Evolutionary conservation across 2,329 filamentous ascomycete genomes (phyloP), one percentile per base, ranked within the genome.

Genomic region (Calonectria ilicicola): DNA sequence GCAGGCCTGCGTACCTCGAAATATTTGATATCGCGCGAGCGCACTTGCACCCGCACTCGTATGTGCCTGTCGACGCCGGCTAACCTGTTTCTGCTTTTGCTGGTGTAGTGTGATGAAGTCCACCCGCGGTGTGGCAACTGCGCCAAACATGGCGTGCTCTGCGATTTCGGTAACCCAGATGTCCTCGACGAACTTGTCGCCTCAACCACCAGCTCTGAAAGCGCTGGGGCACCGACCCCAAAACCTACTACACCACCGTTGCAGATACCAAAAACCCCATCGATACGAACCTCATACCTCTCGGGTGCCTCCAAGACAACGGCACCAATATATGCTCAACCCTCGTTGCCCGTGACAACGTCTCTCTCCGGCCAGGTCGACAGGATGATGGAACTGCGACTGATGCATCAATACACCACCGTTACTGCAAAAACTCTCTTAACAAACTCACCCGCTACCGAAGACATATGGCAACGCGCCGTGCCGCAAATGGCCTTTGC

Each of bases 121-220:
- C 91, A 93, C 78, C 91, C 91, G 10, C 84, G 88, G 71, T 93
- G 91, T 80, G 89, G 91, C 73, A 93, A 93, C 82, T 93, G 91
- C 83, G 83, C 87, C 69, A 93, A 93, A 79, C 91, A 93, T 82
- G 91, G 91, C 77, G 91, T 93, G 44, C 81, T 85, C 40, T 93
- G 91, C 83, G 91, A 93, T 81, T 93, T 93, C 78, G 90, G 91
- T 76, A 86, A 87, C 74, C 87, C 88, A 10, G 82, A 86, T 42
- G 81, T 87, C 70, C 81, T 86, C 70, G 85, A 87, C 66, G 85
- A 88, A 56, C 83, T 89, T 53, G 78, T 83, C 29, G 76, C 85
- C 3, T 80, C 84, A 19, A 83, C 82, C n/a, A 81, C 84, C 23
- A 80, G 79, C 38, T 72, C 75, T 23, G 79, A 80, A 64, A 80